Base-by-base conservation (phyloP, 345 rosid genomes). In the Eucalyptus microcorys region DNA sequence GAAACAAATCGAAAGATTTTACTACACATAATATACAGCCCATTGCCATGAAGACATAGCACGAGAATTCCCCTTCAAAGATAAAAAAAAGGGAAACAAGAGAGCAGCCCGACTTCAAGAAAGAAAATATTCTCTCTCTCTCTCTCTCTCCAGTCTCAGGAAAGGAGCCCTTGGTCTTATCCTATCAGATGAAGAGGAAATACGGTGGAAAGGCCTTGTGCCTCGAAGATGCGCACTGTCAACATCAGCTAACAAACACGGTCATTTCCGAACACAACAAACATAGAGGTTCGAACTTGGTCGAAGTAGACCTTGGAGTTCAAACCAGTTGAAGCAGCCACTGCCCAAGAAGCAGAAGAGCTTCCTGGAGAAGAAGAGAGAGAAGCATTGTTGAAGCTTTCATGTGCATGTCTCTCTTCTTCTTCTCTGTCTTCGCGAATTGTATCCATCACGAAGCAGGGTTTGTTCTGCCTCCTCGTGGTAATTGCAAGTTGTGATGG, bases 401-500 rank as follows among this genome's bases (percentile, higher is more conserved):
- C 53, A 6, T 86, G 76, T n/a, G 76, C 91, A 80, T 94, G 95
- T 91, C 94, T 95, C 80, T 95, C 98, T 89, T 97, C 99, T 89
- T 97, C 99, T 17, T 59, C 66, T 59, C 19, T 64, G 37, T 64
- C 76, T n/a, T 64, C 76, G 5, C 90, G 91, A 85, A 97, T 96
- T 10, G 99, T 96, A 88, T 97, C 99, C 90, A 96, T 85, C 91
- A 95, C 92, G 88, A 94, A 95, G 10, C 93, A 91, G 50, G 97
- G 91, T 88, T 96, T 94, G 49, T 89, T 92, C 92, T 96, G 93
- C 93, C 89, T 92, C 92, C 97, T 92, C 93, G 95, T 93, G 87
- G 96, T 96, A 87, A 89, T 93, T 43, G 95, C 93, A 45, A 94
- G 93, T 86, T 96, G 98, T 9, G 99, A 96, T 22, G 99, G 99